phyloP scores from a whole-genome alignment of 805 yeast species.

The Candida parachauliodes region DNA sequence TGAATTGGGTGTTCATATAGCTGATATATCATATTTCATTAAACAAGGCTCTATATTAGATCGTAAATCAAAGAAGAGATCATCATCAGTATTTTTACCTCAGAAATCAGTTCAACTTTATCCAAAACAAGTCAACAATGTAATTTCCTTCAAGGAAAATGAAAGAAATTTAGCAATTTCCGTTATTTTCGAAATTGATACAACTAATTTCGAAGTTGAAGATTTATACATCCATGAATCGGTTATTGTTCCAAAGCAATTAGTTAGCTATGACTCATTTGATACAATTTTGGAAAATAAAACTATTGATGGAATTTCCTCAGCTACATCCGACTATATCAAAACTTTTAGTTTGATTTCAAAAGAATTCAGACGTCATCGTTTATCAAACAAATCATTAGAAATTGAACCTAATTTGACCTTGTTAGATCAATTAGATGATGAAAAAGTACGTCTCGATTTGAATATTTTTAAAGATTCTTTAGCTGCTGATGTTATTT shows the following conservation, averaged over 20 bases:
- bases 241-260: constrained; percentile 58
- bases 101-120: constrained; percentile 66
- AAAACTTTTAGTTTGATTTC: constrained; percentile 63
- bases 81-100: constrained; percentile 83
- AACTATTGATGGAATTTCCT: constrained; percentile 29
- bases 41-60: constrained; percentile 76
- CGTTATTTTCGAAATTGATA: constrained; percentile 76
- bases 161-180: constrained; percentile 66
- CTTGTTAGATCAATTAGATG: constrained; percentile 77
- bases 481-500: constrained; percentile 53
- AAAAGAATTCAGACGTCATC: constrained; percentile 64
- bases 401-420: constrained; percentile 54
- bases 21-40: constrained; percentile 73
- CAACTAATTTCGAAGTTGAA: constrained; percentile 65
- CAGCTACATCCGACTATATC: constrained; percentile 63
- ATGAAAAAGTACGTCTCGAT: constrained; percentile 70
- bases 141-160: constrained; percentile 58
- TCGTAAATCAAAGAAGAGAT: constrained; percentile 85
- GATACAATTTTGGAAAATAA: constrained; percentile 45
- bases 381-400: constrained; percentile 50
- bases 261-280: constrained; percentile 51
- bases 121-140: constrained; percentile 61
- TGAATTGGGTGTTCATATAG: constrained; percentile 81
- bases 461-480: constrained; percentile 68
- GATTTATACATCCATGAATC: constrained; percentile 77